A percentile compares a stretch with the other conserved stretches of the same genome.
Evolutionary conservation across 495 filamentous ascomycete genomes (phyloP).

Genomic region (Staphylotrichum longicolle): DNA sequence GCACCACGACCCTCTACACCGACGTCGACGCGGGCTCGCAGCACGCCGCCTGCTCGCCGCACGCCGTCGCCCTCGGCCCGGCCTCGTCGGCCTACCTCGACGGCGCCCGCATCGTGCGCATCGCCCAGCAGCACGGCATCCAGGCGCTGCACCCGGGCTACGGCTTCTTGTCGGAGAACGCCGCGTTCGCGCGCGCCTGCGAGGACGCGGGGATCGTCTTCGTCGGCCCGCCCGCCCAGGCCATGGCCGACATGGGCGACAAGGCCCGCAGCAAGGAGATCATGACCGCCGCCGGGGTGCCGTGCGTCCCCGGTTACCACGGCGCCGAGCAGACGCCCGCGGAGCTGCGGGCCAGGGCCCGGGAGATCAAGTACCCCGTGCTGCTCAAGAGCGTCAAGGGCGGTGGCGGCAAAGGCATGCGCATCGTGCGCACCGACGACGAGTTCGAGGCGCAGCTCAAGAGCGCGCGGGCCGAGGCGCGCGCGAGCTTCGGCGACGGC

Average conservation of each 20-base stretch:
- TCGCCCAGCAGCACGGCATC: slow-evolving; percentile 81
- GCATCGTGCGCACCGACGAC: slow-evolving; percentile 71
- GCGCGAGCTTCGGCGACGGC: slow-evolving; percentile 85
- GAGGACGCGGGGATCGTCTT: slow-evolving; percentile 89
- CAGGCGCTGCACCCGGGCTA: slow-evolving; percentile 94
- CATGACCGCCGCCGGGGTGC: slow-evolving; percentile 89
- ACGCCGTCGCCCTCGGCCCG: slow-evolving; percentile 76
- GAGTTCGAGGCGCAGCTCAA: slow-evolving; percentile 80
- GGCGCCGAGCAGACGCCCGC: slow-evolving; percentile 75
- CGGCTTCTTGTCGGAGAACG: slow-evolving; percentile 95
- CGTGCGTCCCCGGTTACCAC: slow-evolving; percentile 95
- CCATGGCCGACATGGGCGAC: slow-evolving; percentile 97
- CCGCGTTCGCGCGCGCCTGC: slow-evolving; percentile 83
- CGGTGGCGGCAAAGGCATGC: slow-evolving; percentile 98
- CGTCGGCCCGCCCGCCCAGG: slow-evolving; percentile 86
- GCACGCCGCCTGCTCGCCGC: slow-evolving; percentile 81
- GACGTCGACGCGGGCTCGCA: slow-evolving; percentile 84
- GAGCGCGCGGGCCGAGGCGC: slow-evolving; percentile 86
- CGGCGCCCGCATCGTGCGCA: slow-evolving; percentile 82
- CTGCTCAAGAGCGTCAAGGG: slow-evolving; percentile 96
- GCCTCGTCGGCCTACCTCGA: slow-evolving; percentile 82
- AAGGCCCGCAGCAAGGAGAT: slow-evolving; percentile 91
- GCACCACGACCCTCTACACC: slow-evolving; percentile 92
- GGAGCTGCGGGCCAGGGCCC: slow-evolving; percentile 69
- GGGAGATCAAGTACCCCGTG: slow-evolving; percentile 84